These are phyloP conservation scores for Viridothelium virens DNA, from an alignment of 495 filamentous ascomycete genomes.

Conservation along the genomic window DNA sequence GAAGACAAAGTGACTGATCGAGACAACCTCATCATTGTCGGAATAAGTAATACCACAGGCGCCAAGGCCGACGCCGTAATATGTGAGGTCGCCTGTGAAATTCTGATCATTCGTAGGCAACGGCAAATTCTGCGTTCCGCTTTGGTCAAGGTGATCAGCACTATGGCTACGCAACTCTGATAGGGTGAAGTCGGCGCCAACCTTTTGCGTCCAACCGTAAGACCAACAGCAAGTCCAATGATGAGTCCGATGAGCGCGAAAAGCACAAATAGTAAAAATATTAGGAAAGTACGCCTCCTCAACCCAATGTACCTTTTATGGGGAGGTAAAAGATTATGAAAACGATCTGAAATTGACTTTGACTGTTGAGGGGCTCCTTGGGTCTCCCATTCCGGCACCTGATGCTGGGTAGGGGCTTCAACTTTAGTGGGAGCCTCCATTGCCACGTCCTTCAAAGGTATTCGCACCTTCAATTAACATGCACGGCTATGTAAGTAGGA, in stretches of 20 bases:
- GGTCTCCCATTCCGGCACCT: constrained; percentile 4
- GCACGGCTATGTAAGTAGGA: not conserved
- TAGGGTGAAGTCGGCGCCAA: constrained; percentile 21
- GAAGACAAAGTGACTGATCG: constrained; percentile 59
- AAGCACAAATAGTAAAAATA: constrained; percentile 32
- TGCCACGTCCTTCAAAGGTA: not conserved
- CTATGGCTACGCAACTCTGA: constrained; percentile 21
- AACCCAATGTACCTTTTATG: constrained; percentile 39
- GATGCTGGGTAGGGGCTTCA: not conserved
- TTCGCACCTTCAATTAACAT: not conserved
- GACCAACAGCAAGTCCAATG: constrained; percentile 49
- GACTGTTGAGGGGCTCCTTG: not conserved
- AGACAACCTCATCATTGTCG: constrained; percentile 50
- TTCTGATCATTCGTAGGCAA: constrained; percentile 45
- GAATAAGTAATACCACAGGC: constrained; percentile 57
- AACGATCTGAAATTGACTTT: not conserved
- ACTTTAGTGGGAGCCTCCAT: not conserved
- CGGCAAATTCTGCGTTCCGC: constrained; percentile 40
- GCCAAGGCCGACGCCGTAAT: constrained; percentile 60
- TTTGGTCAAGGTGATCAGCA: constrained; percentile 16
- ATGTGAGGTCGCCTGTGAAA: constrained; percentile 62
- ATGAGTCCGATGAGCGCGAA: constrained; percentile 44
- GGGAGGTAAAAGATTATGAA: constrained; percentile 33
- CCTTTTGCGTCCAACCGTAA: constrained; percentile 31
- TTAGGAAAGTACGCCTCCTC: constrained; percentile 36